A percentile compares a stretch with the other conserved stretches of the same genome.
Conservation (phyloP, 768 basidiomycete species). For the Hirschioporus abietinus region DNA sequence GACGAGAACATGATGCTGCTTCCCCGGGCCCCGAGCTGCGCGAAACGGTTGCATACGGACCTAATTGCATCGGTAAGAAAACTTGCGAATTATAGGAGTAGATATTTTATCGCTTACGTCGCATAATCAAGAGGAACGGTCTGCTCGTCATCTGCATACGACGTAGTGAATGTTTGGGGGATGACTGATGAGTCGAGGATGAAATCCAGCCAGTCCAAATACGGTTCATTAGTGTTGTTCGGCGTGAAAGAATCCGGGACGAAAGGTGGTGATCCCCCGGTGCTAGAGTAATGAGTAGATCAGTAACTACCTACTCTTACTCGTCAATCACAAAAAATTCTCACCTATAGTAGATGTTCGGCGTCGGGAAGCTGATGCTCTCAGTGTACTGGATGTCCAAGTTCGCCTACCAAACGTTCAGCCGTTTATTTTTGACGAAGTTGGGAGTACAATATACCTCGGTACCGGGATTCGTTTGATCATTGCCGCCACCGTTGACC, state of each 20-base stretch:
- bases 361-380: constrained; percentile 43
- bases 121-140: constrained; percentile 55
- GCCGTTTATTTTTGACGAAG: background rate
- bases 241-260: constrained; percentile 41
- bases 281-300: constrained; percentile 33
- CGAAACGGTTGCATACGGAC: constrained; percentile 55
- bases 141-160: constrained; percentile 62
- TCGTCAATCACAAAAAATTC: constrained; percentile 22
- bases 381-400: constrained; percentile 32
- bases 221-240: constrained; percentile 57
- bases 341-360: constrained; percentile 54
- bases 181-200: constrained; percentile 38
- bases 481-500: constrained; percentile 32
- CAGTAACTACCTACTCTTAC: constrained; percentile 24
- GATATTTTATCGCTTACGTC: constrained; percentile 12
- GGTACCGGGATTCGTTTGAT: constrained; percentile 49
- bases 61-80: constrained; percentile 1
- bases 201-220: constrained; percentile 60
- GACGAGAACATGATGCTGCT: constrained; percentile 58
- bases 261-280: constrained; percentile 63
- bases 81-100: background rate
- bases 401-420: constrained; percentile 19
- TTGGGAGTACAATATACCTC: constrained; percentile 34
- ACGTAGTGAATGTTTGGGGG: constrained; percentile 57
- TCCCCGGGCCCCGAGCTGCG: constrained; percentile 55